Evolutionary conservation across 1,284 basidiomycete genomes (phyloP).

Genomic region (Naganishia liquefaciens): DNA sequence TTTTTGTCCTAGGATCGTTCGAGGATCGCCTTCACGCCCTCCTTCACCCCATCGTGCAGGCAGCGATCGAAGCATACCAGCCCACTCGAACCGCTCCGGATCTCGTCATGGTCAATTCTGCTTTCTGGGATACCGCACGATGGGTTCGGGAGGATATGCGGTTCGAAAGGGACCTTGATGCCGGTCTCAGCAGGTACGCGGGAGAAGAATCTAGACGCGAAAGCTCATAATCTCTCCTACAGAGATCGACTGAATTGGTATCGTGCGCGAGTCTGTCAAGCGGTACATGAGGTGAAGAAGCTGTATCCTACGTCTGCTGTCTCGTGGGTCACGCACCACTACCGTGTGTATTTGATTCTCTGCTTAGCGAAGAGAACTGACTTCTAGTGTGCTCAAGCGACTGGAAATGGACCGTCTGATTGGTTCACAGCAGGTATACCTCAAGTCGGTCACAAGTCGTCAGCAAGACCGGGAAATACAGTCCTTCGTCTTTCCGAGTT

Average conservation of each 20-base stretch:
- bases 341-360: neutral
- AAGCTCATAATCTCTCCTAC: neutral
- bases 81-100: neutral
- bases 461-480: slow-evolving; percentile 16
- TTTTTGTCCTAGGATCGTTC: slow-evolving; percentile 12
- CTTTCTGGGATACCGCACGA: slow-evolving; percentile 24
- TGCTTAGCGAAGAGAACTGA: neutral
- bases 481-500: slow-evolving; percentile 18
- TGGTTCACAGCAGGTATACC: slow-evolving; percentile 16
- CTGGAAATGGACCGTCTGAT: slow-evolving; percentile 17
- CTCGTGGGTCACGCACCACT: slow-evolving; percentile 22
- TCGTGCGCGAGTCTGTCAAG: slow-evolving; percentile 5
- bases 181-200: slow-evolving; percentile 8
- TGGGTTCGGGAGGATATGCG: slow-evolving; percentile 24
- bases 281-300: neutral
- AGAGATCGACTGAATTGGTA: slow-evolving; percentile 14
- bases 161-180: slow-evolving; percentile 13
- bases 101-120: slow-evolving; percentile 18
- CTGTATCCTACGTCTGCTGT: slow-evolving; percentile 1
- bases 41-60: slow-evolving; percentile 11
- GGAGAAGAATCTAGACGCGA: neutral
- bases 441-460: neutral
- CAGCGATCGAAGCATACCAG: slow-evolving; percentile 5
- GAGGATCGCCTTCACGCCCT: slow-evolving; percentile 13
- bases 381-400: neutral